Evolutionary conservation across 331 rosid genomes (phyloP).

Genomic region (Malus hybrid): DNA sequence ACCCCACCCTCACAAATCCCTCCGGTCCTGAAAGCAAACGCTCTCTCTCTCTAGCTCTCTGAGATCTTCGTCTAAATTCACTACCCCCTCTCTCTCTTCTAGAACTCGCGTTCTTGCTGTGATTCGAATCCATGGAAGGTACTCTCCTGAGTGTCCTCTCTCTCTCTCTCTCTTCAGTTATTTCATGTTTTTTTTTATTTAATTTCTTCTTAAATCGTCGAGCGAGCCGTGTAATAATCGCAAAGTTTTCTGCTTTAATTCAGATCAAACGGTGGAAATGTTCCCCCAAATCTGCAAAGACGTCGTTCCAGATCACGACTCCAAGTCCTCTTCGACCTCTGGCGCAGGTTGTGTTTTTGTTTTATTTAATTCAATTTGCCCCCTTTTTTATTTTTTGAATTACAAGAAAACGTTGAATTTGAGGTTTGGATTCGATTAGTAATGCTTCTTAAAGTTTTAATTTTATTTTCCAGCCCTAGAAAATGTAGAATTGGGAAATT

Average conservation of each 20-base stretch:
- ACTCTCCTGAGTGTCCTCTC: background rate
- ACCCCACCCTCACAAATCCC: conserved; percentile 9
- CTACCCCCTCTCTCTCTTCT: conserved; percentile 4
- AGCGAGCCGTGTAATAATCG: background rate
- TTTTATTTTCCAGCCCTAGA: background rate
- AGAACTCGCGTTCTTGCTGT: conserved; percentile 4
- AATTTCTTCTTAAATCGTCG: background rate
- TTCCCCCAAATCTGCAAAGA: conserved; percentile 12
- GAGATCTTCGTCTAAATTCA: conserved; percentile 3
- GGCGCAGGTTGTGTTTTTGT: conserved; percentile 28
- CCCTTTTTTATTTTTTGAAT: background rate
- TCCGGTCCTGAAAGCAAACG: background rate
- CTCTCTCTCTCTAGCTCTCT: conserved; percentile 20
- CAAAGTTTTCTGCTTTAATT: background rate
- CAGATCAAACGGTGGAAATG: conserved; percentile 44
- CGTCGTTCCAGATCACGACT: conserved; percentile 20
- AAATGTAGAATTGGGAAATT: background rate
- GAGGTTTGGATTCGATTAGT: background rate
- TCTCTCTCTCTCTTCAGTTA: background rate
- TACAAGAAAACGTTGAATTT: conserved; percentile 5
- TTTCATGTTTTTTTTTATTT: background rate
- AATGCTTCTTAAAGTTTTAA: too few species aligned
- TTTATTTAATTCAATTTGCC: background rate
- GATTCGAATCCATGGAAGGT: conserved; percentile 47
- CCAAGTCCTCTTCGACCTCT: conserved; percentile 17